Evolutionary conservation across 2,329 filamentous ascomycete genomes (phyloP).

Genomic region (Talaromyces rugulosus): DNA sequence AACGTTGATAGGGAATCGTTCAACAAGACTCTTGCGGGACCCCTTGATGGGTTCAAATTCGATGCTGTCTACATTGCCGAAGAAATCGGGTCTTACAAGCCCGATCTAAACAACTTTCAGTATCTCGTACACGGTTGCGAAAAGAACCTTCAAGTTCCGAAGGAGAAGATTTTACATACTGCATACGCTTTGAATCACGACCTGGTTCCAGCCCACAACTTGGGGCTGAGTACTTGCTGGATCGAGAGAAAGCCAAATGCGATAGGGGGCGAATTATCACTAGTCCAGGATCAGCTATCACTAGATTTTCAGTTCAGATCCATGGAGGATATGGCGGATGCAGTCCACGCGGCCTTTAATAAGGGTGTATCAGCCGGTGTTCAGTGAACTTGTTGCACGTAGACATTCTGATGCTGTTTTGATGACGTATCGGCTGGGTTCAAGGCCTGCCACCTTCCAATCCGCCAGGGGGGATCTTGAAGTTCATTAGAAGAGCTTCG

Average conservation of each 20-base stretch:
- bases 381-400: too few species aligned
- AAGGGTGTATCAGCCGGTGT: too few species aligned
- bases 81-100: constrained; percentile 8
- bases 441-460: too few species aligned
- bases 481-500: too few species aligned
- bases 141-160: neutral
- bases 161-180: constrained; percentile 6
- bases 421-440: too few species aligned
- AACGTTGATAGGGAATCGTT: constrained; percentile 6
- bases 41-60: constrained; percentile 4
- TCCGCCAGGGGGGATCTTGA: too few species aligned
- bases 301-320: constrained; percentile 7
- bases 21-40: constrained; percentile 5
- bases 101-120: neutral
- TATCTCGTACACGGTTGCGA: constrained; percentile 5
- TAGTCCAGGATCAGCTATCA: constrained; percentile 5
- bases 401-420: too few species aligned
- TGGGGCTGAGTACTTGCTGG: constrained; percentile 5
- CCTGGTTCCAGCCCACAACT: neutral
- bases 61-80: constrained; percentile 7
- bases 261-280: constrained; percentile 2
- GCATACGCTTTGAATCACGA: constrained; percentile 5
- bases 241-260: constrained; percentile 5
- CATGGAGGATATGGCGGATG: constrained; percentile 4
- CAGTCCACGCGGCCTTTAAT: too few species aligned